These are phyloP conservation scores for Isoetes engelmannii DNA, from an alignment of 83 land plant genomes.

Conservation along the genomic window DNA sequence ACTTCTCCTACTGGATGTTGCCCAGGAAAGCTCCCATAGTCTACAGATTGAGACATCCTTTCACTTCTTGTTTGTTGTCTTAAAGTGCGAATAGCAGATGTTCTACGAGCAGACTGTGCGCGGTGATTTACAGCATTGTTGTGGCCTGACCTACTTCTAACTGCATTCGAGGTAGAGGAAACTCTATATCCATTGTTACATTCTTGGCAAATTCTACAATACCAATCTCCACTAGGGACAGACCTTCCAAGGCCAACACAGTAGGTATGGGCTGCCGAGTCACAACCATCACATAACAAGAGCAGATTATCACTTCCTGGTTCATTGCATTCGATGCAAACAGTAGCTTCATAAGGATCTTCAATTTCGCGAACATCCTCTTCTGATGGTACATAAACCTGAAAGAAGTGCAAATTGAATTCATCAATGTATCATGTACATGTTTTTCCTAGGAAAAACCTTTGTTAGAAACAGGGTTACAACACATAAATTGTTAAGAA, in stretches of 20 bases:
- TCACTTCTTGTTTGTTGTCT: slow-evolving; percentile 13
- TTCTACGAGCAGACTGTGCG: slow-evolving; percentile 29
- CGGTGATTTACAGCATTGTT: slow-evolving; percentile 21
- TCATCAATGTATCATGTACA: not conserved
- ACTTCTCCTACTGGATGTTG: too few species aligned
- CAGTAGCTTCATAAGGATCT: slow-evolving; percentile 72
- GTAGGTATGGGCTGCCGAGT: slow-evolving; percentile 85
- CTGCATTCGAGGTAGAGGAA: slow-evolving; percentile 16
- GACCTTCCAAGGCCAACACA: slow-evolving; percentile 88
- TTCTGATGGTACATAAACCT: slow-evolving; percentile 91
- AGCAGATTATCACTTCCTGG: slow-evolving; percentile 78
- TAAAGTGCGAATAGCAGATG: slow-evolving; percentile 12
- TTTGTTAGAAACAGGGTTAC: not conserved
- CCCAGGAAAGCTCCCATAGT: not conserved
- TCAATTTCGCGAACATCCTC: slow-evolving; percentile 61
- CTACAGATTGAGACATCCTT: not conserved
- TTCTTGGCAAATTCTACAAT: slow-evolving; percentile 51
- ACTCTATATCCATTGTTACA: not conserved
- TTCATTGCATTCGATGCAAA: slow-evolving; percentile 71
- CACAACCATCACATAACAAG: slow-evolving; percentile 80
- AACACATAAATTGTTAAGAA: not conserved
- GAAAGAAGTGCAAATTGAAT: slow-evolving; percentile 9
- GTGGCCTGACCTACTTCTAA: slow-evolving; percentile 14
- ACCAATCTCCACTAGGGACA: slow-evolving; percentile 94
- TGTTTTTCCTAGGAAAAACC: not conserved